Percentiles rank a stretch among this genome's conserved stretches.
These are phyloP conservation scores for Puccinia hordei DNA, from an alignment of 1,284 basidiomycete species.

Conservation along the genomic window DNA sequence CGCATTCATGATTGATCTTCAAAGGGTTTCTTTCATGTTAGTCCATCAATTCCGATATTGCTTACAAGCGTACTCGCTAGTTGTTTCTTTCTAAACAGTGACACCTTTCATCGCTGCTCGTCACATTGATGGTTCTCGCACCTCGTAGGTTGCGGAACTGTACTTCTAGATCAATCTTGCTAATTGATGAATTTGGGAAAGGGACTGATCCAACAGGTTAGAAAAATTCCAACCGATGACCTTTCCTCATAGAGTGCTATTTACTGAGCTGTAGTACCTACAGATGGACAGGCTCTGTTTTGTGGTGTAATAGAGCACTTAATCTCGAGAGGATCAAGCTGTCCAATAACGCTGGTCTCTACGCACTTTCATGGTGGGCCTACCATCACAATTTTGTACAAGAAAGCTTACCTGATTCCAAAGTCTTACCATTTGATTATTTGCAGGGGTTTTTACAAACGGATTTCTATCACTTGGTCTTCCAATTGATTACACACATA, in stretches of 20 bases:
- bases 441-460: slow-evolving; percentile 36
- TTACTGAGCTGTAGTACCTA: background rate
- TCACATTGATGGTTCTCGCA: background rate
- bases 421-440: background rate
- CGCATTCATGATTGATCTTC: slow-evolving; percentile 50
- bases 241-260: background rate
- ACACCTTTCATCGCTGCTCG: background rate
- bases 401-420: background rate
- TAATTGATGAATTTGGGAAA: slow-evolving; percentile 50
- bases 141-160: slow-evolving; percentile 40
- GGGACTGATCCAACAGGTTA: slow-evolving; percentile 47
- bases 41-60: background rate
- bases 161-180: slow-evolving; percentile 34
- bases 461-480: slow-evolving; percentile 38
- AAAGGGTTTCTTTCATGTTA: slow-evolving; percentile 47
- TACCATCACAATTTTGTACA: background rate
- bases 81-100: background rate
- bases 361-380: slow-evolving; percentile 48
- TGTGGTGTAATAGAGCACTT: slow-evolving; percentile 45
- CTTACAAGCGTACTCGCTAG: background rate
- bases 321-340: slow-evolving; percentile 26
- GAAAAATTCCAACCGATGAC: background rate
- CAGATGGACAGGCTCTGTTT: slow-evolving; percentile 50
- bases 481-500: slow-evolving; percentile 42
- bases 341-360: slow-evolving; percentile 33